Evolutionary conservation across 768 basidiomycete species (phyloP), one percentile per base, ranked within the genome.

Genomic region (Termitomyces eurrhizus): DNA sequence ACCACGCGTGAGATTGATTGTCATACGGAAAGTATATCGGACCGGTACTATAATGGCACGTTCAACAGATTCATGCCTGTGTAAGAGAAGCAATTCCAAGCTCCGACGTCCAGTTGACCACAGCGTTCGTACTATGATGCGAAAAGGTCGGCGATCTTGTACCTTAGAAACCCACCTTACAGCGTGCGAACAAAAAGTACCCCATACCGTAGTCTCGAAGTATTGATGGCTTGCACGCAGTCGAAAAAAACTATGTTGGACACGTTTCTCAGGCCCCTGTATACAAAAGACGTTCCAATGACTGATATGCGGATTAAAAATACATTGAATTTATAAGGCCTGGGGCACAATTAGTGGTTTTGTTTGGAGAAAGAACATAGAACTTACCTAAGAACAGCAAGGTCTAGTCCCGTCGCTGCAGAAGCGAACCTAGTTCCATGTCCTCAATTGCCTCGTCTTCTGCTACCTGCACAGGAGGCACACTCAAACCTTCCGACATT

Each of bases 401-500:
- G n/a, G 18, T 26, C 42, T 71, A 79, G 65, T 81, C 80, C 57
- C 74, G 74, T 62, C 78, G 73, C 41, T 32, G 54, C 33, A 74
- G 70, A 45, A 82, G 67, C 26, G 72, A 66, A 14, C 78, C 84
- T 75, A 83, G 77, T 72, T 84, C 83, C 83, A 82, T 83, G 72
- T 82, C 87, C 69, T 76, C 86, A 61, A 69, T 78, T 67, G 84
- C 86, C 63, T 88, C 79, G 48, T 86, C 82, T 45, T 85, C 83
- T 21, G 69, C 67, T 18, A 68, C 68, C 35, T 80, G 81, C 11
- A 78, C 69, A 53, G 78, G 72, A 42, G 75, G 72, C 42, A 90
- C 80, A 21, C 75, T 78, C 62, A 96, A 73, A 8, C 93, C 94
- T 69, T 95, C 93, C 21, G 77, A 75, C 93, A 97, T 93, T 75